phyloP scores from a whole-genome alignment of 2,329 filamentous ascomycete species.

The Albifimbria verrucaria region DNA sequence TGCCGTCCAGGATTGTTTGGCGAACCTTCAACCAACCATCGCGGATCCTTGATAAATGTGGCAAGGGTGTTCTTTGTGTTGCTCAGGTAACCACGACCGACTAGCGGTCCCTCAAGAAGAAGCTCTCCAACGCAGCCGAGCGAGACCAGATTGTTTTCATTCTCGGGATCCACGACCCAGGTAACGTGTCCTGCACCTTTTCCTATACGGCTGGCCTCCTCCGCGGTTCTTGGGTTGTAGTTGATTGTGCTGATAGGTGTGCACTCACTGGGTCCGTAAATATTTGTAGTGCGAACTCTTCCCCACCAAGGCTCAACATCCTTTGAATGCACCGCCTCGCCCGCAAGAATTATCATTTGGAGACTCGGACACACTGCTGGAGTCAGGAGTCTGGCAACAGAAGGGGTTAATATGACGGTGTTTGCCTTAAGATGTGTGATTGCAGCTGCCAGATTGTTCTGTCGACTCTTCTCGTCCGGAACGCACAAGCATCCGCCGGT shows the following conservation, averaged over 20 bases:
- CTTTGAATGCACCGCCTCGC: constrained; percentile 10
- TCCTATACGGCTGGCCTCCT: background rate
- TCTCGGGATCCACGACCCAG: constrained; percentile 20
- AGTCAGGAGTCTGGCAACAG: constrained; percentile 7
- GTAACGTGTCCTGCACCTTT: constrained; percentile 1
- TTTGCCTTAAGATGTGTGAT: constrained; percentile 6
- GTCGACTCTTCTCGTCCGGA: constrained; percentile 12
- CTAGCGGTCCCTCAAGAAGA: constrained; percentile 20
- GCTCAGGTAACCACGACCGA: constrained; percentile 19
- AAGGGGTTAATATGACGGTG: constrained; percentile 8
- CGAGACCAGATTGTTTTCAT: constrained; percentile 16
- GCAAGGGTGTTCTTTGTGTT: constrained; percentile 16
- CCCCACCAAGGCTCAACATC: constrained; percentile 7
- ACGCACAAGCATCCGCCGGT: constrained; percentile 16
- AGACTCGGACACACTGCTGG: constrained; percentile 9
- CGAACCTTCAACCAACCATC: constrained; percentile 10
- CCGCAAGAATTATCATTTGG: constrained; percentile 7
- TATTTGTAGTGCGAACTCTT: constrained; percentile 7
- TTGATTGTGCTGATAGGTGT: constrained; percentile 16
- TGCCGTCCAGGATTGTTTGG: constrained; percentile 18
- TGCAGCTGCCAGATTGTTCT: constrained; percentile 5
- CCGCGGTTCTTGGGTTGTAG: constrained; percentile 17
- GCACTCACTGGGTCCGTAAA: constrained; percentile 15
- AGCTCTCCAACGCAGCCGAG: constrained; percentile 22
- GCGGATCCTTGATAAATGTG: constrained; percentile 25